Conservation (phyloP, 192 early-diverging fungal genomes). For the Rhizoclosmatium sp. region DNA sequence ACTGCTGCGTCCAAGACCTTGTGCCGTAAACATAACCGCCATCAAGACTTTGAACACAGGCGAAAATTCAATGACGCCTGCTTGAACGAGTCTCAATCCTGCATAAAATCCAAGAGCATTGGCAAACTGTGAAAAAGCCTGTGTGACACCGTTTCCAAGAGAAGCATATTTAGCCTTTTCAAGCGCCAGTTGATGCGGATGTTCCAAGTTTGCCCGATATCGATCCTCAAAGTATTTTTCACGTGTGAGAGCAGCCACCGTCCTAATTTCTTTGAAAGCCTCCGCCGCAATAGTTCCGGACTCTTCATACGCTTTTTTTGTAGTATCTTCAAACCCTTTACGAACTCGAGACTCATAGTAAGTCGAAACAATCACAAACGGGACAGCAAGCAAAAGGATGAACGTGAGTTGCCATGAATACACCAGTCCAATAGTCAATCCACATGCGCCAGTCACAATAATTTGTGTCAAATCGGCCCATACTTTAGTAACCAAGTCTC, state of each 20-base stretch:
- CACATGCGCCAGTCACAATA: slow-evolving; percentile 51
- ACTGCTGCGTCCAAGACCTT: slow-evolving; percentile 53
- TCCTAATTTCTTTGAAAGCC: slow-evolving; percentile 82
- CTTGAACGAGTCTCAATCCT: slow-evolving; percentile 67
- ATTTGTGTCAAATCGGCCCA: slow-evolving; percentile 63
- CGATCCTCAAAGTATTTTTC: slow-evolving; percentile 73
- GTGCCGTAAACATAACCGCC: slow-evolving; percentile 56
- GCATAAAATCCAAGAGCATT: slow-evolving; percentile 86
- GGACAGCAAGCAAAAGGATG: slow-evolving; percentile 58
- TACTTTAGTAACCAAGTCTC: slow-evolving; percentile 56
- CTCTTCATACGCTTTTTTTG: slow-evolving; percentile 71
- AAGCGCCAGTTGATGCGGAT: slow-evolving; percentile 73
- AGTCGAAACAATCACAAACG: slow-evolving; percentile 57
- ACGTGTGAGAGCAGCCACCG: slow-evolving; percentile 73
- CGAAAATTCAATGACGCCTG: slow-evolving; percentile 46
- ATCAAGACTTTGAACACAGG: slow-evolving; percentile 55
- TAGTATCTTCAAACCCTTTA: slow-evolving; percentile 64
- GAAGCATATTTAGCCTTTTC: slow-evolving; percentile 67
- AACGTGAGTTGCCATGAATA: slow-evolving; percentile 89
- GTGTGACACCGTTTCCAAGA: slow-evolving; percentile 75
- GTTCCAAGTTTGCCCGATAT: slow-evolving; percentile 66
- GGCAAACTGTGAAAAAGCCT: slow-evolving; percentile 77
- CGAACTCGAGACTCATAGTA: slow-evolving; percentile 66
- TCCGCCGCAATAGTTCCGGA: slow-evolving; percentile 79
- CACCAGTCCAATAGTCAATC: slow-evolving; percentile 55